Conservation (phyloP, 2,329 filamentous ascomycete genomes). For the Alternaria ethzedia region DNA sequence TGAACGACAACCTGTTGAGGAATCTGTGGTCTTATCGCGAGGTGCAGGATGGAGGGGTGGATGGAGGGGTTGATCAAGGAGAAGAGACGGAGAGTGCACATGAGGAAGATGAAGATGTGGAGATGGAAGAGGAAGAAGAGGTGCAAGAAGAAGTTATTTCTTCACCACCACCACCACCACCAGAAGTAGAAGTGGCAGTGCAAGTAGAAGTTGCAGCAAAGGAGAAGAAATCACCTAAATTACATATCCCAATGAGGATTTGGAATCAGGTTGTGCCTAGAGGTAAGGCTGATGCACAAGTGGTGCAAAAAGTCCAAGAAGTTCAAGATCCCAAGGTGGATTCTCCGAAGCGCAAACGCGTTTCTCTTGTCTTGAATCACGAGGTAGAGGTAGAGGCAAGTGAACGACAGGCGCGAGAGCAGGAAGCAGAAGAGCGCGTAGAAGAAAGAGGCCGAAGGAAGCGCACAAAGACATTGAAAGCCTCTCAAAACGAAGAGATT, state of each 20-base stretch:
- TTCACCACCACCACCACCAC: background rate
- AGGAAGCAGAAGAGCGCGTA: background rate
- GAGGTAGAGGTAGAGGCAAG: background rate
- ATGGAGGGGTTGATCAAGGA: rapidly evolving
- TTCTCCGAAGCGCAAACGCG: background rate
- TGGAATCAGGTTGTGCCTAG: background rate
- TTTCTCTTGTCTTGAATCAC: background rate
- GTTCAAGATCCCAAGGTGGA: background rate
- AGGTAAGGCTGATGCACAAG: background rate
- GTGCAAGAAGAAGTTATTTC: background rate
- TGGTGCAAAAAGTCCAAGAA: background rate
- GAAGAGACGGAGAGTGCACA: background rate
- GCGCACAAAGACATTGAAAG: background rate
- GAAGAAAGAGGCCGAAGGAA: background rate
- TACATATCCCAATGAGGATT: background rate
- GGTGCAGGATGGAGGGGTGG: background rate
- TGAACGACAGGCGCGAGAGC: background rate
- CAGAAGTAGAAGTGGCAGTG: background rate
- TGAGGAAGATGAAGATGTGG: background rate
- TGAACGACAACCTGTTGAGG: background rate
- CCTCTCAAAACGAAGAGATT: background rate
- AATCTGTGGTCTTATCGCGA: background rate
- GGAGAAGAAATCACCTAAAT: background rate
- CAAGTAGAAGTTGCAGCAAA: background rate
- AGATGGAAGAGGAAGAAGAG: background rate